Evolutionary conservation across 108 stramenopile species (phyloP), one percentile per base, ranked within the genome.

Genomic region (Fistulifera pelliculosa): DNA sequence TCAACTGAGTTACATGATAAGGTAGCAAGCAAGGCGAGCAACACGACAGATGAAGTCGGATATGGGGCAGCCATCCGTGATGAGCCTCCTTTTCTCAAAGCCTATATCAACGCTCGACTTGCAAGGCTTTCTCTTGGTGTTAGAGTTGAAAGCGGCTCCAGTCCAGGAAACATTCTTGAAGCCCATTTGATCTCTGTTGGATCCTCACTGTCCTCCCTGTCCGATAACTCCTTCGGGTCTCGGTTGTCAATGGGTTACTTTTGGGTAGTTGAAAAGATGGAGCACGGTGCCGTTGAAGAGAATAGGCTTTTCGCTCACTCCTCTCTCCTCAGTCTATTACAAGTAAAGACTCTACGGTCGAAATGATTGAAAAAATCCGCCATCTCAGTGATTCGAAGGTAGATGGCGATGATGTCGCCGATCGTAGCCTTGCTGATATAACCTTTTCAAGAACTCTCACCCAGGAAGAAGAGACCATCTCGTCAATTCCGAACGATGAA

Each of bases 191-290:
- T 92, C 15, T 82, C 86, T 6, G 84, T 79, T 1, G 64, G 68
- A 23, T 73, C 75, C 12, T 77, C 86, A 12, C 55, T 68, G 1
- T 50, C 74, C 22, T 54, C 68, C 15, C 42, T 44, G 19, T 73
- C 69, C 1, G 81, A 88, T 62, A 83, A 75, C 56, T 65, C 77
- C 3, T 75, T 79, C 5, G 49, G 53, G 13, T 52, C 47, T 10
- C 64, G 70, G 27, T 55, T 87, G 14, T 57, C 60, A 5, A 92
- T 92, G 90, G 90, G 86, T 27, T 85, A 75, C 74, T 92, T 92
- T 54, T 92, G 90, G 90, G 66, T 92, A 53, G 35, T 88, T 7
- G 86, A 92, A 52, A 54, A 64, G 42, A 62, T 86, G 1, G 57
- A 70, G 42, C 53, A 52, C 11, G 53, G 62, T 17, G 55, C 64